Percentiles rank a stretch among this genome's conserved stretches.
These are phyloP conservation scores for Davidsoniella australis DNA, from an alignment of 2,329 filamentous ascomycete genomes.

Conservation along the genomic window DNA sequence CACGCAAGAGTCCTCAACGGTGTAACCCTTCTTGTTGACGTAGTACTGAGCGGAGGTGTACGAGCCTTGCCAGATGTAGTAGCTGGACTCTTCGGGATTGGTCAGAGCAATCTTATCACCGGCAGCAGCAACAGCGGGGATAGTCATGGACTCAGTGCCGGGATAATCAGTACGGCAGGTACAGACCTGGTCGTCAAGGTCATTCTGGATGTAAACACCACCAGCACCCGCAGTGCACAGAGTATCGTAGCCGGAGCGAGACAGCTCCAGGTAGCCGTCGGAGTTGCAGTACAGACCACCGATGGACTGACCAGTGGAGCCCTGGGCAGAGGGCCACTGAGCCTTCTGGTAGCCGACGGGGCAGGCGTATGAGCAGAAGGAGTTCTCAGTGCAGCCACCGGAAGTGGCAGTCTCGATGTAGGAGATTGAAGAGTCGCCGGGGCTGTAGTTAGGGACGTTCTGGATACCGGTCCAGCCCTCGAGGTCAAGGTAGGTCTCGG, in stretches of 20 bases:
- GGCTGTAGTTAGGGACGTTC: conserved; percentile 33
- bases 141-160: conserved; percentile 73
- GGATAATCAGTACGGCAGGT: conserved; percentile 96
- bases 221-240: conserved; percentile 62
- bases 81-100: conserved; percentile 53
- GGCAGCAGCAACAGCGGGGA: conserved; percentile 49
- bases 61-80: conserved; percentile 63
- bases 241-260: conserved; percentile 45
- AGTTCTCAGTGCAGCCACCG: conserved; percentile 43
- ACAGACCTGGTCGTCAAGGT: conserved; percentile 45
- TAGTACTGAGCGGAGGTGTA: conserved; percentile 90
- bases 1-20: conserved; percentile 50
- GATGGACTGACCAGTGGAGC: conserved; percentile 63
- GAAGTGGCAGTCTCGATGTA: conserved; percentile 47
- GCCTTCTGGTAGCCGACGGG: conserved; percentile 82
- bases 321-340: conserved; percentile 72
- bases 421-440: conserved; percentile 36
- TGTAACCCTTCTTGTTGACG: conserved; percentile 65
- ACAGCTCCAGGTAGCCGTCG: conserved; percentile 58
- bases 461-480: conserved; percentile 73
- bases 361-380: conserved; percentile 87
- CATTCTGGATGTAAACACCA: conserved; percentile 60
- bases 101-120: conserved; percentile 48
- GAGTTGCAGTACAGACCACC: conserved; percentile 71
- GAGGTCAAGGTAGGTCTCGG: conserved; percentile 50